These are phyloP conservation scores for Sugiyamaella japonica DNA, from an alignment of 1,139 yeast species.

Conservation along the genomic window DNA sequence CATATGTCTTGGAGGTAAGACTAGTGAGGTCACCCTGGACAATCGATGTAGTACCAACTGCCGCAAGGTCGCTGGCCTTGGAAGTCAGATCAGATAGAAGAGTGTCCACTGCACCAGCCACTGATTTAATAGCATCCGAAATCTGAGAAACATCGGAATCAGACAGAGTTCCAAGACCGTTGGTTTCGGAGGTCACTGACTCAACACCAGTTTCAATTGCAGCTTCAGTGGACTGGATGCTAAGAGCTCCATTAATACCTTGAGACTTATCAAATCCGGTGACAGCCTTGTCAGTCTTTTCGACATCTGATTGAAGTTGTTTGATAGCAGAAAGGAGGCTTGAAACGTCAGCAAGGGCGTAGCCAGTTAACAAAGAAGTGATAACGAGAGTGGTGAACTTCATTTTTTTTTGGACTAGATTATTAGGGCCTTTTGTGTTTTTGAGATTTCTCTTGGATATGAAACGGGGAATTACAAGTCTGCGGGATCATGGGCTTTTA, in stretches of 20 bases:
- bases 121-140: slow-evolving; percentile 15
- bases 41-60: slow-evolving; percentile 27
- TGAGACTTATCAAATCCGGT: slow-evolving; percentile 21
- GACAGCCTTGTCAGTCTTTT: slow-evolving; percentile 20
- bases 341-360: slow-evolving; percentile 16
- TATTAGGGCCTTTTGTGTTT: neutral
- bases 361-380: slow-evolving; percentile 3
- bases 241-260: slow-evolving; percentile 30
- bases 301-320: slow-evolving; percentile 19
- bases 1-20: slow-evolving; percentile 20
- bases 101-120: slow-evolving; percentile 19
- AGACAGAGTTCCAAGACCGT: slow-evolving; percentile 12
- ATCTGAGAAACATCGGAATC: slow-evolving; percentile 17
- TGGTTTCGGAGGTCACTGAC: slow-evolving; percentile 18
- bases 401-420: slow-evolving; percentile 1
- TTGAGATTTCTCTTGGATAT: neutral
- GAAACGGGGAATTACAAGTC: neutral
- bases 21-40: slow-evolving; percentile 26
- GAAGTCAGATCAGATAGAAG: slow-evolving; percentile 25
- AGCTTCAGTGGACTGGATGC: slow-evolving; percentile 21
- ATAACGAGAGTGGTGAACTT: slow-evolving; percentile 13
- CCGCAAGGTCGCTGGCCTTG: slow-evolving; percentile 29
- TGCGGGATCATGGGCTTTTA: neutral
- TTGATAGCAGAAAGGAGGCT: slow-evolving; percentile 17
- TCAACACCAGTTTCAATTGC: slow-evolving; percentile 17